These are phyloP conservation scores for Debaryomycetaceae sp. DNA, from an alignment of 1,139 yeast species.

Conservation along the genomic window DNA sequence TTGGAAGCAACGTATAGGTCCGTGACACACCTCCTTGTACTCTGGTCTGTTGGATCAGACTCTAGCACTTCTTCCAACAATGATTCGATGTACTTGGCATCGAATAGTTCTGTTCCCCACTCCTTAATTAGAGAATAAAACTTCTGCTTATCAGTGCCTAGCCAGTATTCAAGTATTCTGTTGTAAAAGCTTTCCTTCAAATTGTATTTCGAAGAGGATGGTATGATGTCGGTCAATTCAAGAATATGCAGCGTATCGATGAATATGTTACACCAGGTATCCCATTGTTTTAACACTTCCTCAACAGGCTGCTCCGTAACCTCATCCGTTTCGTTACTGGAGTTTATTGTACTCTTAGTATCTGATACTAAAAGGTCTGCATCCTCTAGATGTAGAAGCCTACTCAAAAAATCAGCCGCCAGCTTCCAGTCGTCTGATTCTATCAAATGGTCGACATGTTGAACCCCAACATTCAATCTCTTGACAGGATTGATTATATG, in stretches of 20 bases:
- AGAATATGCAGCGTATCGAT: conserved; percentile 46
- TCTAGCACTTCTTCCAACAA: conserved; percentile 45
- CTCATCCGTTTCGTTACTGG: conserved; percentile 8
- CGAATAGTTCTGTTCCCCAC: conserved; percentile 64
- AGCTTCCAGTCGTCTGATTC: conserved; percentile 51
- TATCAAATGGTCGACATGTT: conserved; percentile 57
- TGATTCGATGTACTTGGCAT: conserved; percentile 41
- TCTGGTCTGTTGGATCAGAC: conserved; percentile 12
- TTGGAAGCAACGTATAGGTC: conserved; percentile 53
- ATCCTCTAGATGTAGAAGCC: conserved; percentile 33
- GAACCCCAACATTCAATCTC: conserved; percentile 59
- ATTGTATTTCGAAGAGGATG: conserved; percentile 37
- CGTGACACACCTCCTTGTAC: conserved; percentile 50
- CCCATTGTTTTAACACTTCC: conserved; percentile 57
- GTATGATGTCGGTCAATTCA: conserved; percentile 52
- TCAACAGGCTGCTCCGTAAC: conserved; percentile 28
- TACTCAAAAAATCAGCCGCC: conserved; percentile 50
- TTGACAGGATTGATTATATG: conserved; percentile 49
- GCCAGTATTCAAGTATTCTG: conserved; percentile 47
- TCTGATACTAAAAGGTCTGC: conserved; percentile 29
- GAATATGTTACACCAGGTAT: conserved; percentile 57
- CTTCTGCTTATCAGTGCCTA: conserved; percentile 31
- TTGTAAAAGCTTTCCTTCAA: conserved; percentile 46
- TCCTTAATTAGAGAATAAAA: conserved; percentile 39
- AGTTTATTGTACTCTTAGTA: conserved; percentile 22